These are phyloP conservation scores for Cryptosporidium viatorum DNA, from an alignment of 169 alveolate genomes.

Conservation along the genomic window DNA sequence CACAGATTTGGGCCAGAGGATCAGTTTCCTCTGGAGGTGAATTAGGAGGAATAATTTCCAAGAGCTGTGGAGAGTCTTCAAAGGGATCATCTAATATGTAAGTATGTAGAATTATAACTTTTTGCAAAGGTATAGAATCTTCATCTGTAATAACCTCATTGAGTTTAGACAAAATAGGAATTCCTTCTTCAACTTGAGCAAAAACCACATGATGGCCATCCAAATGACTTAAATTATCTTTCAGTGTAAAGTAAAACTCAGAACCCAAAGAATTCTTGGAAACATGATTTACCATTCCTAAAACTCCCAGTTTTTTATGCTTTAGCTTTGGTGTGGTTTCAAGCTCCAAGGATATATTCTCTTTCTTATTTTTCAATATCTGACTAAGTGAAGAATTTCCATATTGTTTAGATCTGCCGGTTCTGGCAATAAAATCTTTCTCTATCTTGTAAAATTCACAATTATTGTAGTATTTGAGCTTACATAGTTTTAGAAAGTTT, in stretches of 20 bases:
- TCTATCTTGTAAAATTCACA: slow-evolving; percentile 88
- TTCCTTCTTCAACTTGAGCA: slow-evolving; percentile 90
- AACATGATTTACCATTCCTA: slow-evolving; percentile 87
- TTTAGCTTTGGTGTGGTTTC: slow-evolving; percentile 81
- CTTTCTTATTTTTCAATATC: slow-evolving; percentile 46
- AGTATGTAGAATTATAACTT: slow-evolving; percentile 90
- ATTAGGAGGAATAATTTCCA: slow-evolving; percentile 80
- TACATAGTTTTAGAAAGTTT: slow-evolving; percentile 92
- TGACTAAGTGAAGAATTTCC: slow-evolving; percentile 77
- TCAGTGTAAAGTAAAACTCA: slow-evolving; percentile 89
- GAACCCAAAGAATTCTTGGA: slow-evolving; percentile 80
- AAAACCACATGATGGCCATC: slow-evolving; percentile 90
- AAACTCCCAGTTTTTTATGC: slow-evolving; percentile 86
- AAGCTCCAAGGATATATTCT: slow-evolving; percentile 70
- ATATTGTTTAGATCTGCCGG: slow-evolving; percentile 80
- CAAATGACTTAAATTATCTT: slow-evolving; percentile 79
- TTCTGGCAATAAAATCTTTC: slow-evolving; percentile 88
- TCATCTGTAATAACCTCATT: slow-evolving; percentile 87
- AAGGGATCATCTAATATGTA: slow-evolving; percentile 92
- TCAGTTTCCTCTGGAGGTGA: slow-evolving; percentile 81
- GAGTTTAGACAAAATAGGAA: slow-evolving; percentile 84
- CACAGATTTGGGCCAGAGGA: neutral
- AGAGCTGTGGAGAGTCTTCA: slow-evolving; percentile 84
- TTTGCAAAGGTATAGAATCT: slow-evolving; percentile 86
- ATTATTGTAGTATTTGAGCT: slow-evolving; percentile 91